Evolutionary conservation across 352 stramenopile species (phyloP), one percentile per base, ranked within the genome.

Genomic region (Pythium insidiosum): DNA sequence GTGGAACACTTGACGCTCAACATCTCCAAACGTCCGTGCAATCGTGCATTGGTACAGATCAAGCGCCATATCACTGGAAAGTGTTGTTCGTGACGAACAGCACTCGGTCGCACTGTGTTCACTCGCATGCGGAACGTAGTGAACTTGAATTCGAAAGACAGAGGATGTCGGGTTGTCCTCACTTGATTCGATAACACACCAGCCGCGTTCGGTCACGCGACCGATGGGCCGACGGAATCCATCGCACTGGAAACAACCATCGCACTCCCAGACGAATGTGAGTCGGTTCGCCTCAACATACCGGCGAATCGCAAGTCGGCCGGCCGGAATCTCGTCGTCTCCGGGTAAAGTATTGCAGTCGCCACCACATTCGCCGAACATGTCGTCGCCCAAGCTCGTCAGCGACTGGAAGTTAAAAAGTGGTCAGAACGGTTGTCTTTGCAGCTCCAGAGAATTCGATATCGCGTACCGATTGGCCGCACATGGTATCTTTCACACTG

Each of bases 171-270:
- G 22, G 23, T 22, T 13, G 34, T 44, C 39, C 5, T 36, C 24
- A 29, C 25, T 56, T 28, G 39, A 25, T n/a, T 56, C 48, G 19
- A 56, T 40, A 9, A 40, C 49, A 18, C 48, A 56, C 48, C 48
- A 56, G 3, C 48, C 48, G 15, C 48, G 41, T 34, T 56, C 48
- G 13, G 40, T 42, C 33, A 56, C 48, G 2, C 31, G 23, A 5
- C 48, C 48, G 19, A 56, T 56, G 0, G 48, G 48, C 0, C 45
- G 29, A 5, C 19, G 43, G 1, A 33, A 20, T 13, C 25, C 35
- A n/a, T 56, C 48, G 39, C 48, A 56, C 31, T 56, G 48, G 20
- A 30, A 56, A 29, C 48, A 56, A 10, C 48, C 48, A 22, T 56
- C 48, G 19, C 48, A 56, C 28, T 49, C 48, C 48, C 48, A 56